These are phyloP conservation scores for Paspalum vaginatum DNA, from an alignment of 176 grass and related monocot species.

Conservation along the genomic window DNA sequence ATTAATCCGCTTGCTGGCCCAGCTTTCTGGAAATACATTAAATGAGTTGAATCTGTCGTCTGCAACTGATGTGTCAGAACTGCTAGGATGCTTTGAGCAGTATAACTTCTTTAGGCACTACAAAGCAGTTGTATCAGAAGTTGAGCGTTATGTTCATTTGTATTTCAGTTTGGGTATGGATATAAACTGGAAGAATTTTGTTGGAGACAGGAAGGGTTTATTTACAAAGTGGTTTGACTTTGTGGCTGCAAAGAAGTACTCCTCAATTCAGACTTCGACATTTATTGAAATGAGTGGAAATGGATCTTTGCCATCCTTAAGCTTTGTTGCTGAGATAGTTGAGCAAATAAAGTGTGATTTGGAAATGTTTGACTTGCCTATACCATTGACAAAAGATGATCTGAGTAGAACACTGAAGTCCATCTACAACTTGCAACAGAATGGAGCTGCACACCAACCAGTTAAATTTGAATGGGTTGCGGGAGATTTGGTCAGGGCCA, in stretches of 20 bases:
- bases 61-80: conserved; percentile 92
- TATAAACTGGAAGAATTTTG: conserved; percentile 51
- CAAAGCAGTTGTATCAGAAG: conserved; percentile 62
- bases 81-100: conserved; percentile 97
- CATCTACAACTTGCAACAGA: conserved; percentile 59
- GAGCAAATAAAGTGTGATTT: conserved; percentile 70
- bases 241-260: conserved; percentile 59
- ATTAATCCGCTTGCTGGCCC: conserved; percentile 83
- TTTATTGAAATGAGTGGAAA: conserved; percentile 49
- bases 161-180: conserved; percentile 77
- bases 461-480: conserved; percentile 90
- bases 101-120: conserved; percentile 87
- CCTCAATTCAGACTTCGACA: conserved; percentile 39
- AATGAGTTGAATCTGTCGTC: conserved; percentile 87
- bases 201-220: conserved; percentile 66
- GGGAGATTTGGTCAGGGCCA: conserved; percentile 81
- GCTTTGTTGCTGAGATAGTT: conserved; percentile 68
- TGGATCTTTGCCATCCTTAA: conserved; percentile 52
- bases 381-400: conserved; percentile 62
- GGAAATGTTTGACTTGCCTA: conserved; percentile 57
- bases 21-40: conserved; percentile 83
- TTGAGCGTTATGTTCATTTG: conserved; percentile 74
- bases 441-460: conserved; percentile 54
- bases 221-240: conserved; percentile 89
- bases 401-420: conserved; percentile 61